Conservation (phyloP, 2,329 filamentous ascomycete species). For the Hymenoscyphus albidus region DNA sequence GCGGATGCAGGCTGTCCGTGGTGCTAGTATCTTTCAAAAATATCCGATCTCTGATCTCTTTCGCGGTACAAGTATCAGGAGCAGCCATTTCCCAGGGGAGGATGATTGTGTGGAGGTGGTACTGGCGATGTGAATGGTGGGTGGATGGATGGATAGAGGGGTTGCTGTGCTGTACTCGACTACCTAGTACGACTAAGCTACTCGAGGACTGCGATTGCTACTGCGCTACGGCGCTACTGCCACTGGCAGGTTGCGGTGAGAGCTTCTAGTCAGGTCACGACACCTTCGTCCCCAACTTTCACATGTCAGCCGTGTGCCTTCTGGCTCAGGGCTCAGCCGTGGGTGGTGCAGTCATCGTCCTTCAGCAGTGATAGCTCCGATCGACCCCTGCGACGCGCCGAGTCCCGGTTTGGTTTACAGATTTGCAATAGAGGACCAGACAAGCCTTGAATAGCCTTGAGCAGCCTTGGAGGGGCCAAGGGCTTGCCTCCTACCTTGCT, state of each 20-base stretch:
- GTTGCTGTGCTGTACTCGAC: not conserved
- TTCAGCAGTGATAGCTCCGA: not conserved
- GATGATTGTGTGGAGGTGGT: too few species aligned
- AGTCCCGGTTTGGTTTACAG: not conserved
- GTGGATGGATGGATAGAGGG: too few species aligned
- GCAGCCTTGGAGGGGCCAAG: not conserved
- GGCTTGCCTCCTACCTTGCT: not conserved
- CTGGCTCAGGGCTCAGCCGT: not conserved
- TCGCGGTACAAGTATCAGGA: not conserved
- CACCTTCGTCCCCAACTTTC: not conserved
- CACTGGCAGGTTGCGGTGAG: not conserved
- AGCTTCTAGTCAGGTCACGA: constrained; percentile 6
- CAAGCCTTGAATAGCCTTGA: not conserved
- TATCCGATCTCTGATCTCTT: not conserved
- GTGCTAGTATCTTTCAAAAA: not conserved
- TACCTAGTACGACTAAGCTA: too few species aligned
- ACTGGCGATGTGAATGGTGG: too few species aligned
- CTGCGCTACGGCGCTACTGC: too few species aligned
- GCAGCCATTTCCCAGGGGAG: not conserved
- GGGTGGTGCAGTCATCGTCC: constrained; percentile 19
- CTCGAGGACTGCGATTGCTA: too few species aligned
- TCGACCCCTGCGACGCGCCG: not conserved
- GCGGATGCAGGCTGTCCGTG: not conserved
- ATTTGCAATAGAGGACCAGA: too few species aligned
- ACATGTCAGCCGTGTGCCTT: not conserved